Evolutionary conservation across 805 yeast species (phyloP).

Genomic region (Kazachstania kunashirensis): DNA sequence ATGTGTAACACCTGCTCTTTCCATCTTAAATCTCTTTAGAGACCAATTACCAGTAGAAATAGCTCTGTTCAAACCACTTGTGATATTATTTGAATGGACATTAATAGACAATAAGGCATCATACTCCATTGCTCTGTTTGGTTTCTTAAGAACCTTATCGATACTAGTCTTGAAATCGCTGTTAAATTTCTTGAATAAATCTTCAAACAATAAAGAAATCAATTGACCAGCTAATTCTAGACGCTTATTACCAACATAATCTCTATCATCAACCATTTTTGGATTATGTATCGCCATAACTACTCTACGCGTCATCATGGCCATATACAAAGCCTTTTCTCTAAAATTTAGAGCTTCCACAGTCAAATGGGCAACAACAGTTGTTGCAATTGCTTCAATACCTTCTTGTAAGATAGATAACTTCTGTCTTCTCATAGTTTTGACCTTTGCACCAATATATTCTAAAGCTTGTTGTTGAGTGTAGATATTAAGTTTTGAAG

Average conservation of each 20-base stretch:
- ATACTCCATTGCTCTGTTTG: conserved; percentile 88
- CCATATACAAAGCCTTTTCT: conserved; percentile 88
- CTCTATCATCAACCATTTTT: conserved; percentile 94
- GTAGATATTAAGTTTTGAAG: conserved; percentile 71
- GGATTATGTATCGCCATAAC: conserved; percentile 93
- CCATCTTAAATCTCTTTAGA: conserved; percentile 97
- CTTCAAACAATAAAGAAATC: conserved; percentile 90
- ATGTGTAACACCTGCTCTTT: conserved; percentile 98
- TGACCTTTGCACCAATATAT: conserved; percentile 83
- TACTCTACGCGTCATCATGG: conserved; percentile 94
- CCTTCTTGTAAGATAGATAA: conserved; percentile 83
- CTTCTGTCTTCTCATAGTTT: conserved; percentile 86
- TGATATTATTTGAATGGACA: conserved; percentile 85
- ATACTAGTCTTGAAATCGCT: conserved; percentile 88
- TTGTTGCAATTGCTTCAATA: conserved; percentile 90
- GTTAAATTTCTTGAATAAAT: conserved; percentile 92
- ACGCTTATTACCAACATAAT: conserved; percentile 96
- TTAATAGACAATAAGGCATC: conserved; percentile 86
- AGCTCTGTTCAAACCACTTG: conserved; percentile 90
- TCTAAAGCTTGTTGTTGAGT: conserved; percentile 93
- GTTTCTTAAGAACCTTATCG: conserved; percentile 87
- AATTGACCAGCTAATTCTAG: conserved; percentile 95
- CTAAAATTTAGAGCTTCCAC: conserved; percentile 79
- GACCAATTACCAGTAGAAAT: conserved; percentile 99
- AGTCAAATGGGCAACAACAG: conserved; percentile 89